A percentile compares a stretch with the other conserved stretches of the same genome.
Evolutionary conservation across 805 yeast genomes (phyloP).

Genomic region (Lipomyces mesembrius): DNA sequence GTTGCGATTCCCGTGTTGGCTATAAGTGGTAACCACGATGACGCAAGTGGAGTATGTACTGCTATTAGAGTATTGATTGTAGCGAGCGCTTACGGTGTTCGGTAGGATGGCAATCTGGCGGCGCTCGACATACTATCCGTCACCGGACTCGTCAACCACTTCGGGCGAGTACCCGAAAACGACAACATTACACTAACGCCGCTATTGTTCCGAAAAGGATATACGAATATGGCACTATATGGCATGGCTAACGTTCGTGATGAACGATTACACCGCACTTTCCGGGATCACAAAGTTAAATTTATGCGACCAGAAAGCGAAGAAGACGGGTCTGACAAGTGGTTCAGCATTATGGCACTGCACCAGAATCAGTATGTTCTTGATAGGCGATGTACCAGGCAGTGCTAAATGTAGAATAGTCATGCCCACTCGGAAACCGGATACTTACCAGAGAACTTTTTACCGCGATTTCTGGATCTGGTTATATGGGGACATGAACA

Average conservation of each 20-base stretch:
- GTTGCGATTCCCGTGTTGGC: slow-evolving; percentile 89
- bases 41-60: slow-evolving; percentile 80
- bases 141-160: slow-evolving; percentile 84
- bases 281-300: slow-evolving; percentile 77
- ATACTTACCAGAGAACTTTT: slow-evolving; percentile 79
- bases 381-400: background rate
- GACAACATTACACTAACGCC: slow-evolving; percentile 79
- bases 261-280: slow-evolving; percentile 81
- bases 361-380: slow-evolving; percentile 74
- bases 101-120: slow-evolving; percentile 55
- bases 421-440: slow-evolving; percentile 77
- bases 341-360: slow-evolving; percentile 84
- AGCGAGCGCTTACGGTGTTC: background rate
- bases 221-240: slow-evolving; percentile 79
- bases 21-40: slow-evolving; percentile 96
- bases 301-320: slow-evolving; percentile 67
- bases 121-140: slow-evolving; percentile 86
- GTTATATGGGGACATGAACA: slow-evolving; percentile 99
- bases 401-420: background rate
- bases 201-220: slow-evolving; percentile 78
- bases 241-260: slow-evolving; percentile 90
- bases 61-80: background rate
- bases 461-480: slow-evolving; percentile 81
- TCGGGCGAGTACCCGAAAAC: slow-evolving; percentile 78
- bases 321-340: slow-evolving; percentile 55